Evolutionary conservation across 2,329 filamentous ascomycete species (phyloP).

Genomic region (Cladosporium sp.): DNA sequence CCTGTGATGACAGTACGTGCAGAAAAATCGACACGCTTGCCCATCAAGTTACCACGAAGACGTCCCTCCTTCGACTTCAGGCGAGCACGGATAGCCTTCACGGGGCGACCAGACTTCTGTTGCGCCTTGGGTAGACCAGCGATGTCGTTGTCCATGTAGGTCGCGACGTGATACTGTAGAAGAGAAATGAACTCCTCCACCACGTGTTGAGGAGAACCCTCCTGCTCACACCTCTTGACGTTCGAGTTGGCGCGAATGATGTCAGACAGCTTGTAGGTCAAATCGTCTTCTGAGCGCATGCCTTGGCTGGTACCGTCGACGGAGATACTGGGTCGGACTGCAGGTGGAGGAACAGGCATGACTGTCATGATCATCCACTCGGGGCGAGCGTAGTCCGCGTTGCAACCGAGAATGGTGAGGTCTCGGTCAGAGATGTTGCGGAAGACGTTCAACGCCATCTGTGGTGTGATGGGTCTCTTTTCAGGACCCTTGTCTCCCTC

Average conservation of each 20-base stretch:
- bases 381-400: conserved; percentile 89
- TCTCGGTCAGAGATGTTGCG: conserved; percentile 80
- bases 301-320: conserved; percentile 93
- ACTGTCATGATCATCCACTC: conserved; percentile 99
- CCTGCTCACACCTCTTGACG: conserved; percentile 83
- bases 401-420: conserved; percentile 83
- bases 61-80: conserved; percentile 99
- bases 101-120: conserved; percentile 93
- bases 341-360: conserved; percentile 89
- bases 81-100: conserved; percentile 94
- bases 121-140: conserved; percentile 90
- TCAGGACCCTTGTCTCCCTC: conserved; percentile 67
- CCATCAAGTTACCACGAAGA: conserved; percentile 98
- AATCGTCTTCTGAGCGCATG: conserved; percentile 93
- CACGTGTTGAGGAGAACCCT: conserved; percentile 90
- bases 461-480: conserved; percentile 78
- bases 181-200: conserved; percentile 86
- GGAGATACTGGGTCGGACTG: conserved; percentile 93
- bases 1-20: conserved; percentile 99
- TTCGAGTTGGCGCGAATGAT: conserved; percentile 98
- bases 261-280: conserved; percentile 98
- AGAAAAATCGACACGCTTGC: conserved; percentile 98
- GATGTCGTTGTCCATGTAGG: conserved; percentile 99
- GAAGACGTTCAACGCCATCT: conserved; percentile 83
- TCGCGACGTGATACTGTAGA: conserved; percentile 96